Conservation (phyloP, 2,329 filamentous ascomycete species). For the Trichoderma pleuroti region DNA sequence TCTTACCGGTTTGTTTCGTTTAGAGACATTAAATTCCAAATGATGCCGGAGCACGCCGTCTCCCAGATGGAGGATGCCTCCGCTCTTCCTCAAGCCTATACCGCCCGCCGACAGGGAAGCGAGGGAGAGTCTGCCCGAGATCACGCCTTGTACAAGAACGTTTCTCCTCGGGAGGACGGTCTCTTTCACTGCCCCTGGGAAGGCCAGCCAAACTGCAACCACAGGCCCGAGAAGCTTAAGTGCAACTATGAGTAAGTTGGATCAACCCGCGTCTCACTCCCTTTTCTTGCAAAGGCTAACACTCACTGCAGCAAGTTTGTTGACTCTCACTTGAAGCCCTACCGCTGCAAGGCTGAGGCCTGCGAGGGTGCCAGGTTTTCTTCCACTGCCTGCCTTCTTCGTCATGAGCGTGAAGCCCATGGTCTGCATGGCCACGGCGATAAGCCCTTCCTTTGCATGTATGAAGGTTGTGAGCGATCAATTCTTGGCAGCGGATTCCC, state of each 20-base stretch:
- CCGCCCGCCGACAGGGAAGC: constrained; percentile 45
- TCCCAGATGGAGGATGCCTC: constrained; percentile 32
- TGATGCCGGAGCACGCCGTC: constrained; percentile 28
- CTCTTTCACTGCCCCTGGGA: constrained; percentile 92
- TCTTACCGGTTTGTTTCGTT: constrained; percentile 25
- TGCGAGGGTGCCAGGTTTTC: constrained; percentile 89
- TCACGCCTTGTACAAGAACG: constrained; percentile 69
- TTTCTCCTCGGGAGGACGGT: constrained; percentile 63
- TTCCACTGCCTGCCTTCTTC: constrained; percentile 88
- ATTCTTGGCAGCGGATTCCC: constrained; percentile 84
- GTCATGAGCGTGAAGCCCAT: constrained; percentile 93
- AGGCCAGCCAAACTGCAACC: constrained; percentile 68
- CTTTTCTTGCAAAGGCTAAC: background rate
- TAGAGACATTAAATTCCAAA: constrained; percentile 34
- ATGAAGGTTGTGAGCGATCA: constrained; percentile 81
- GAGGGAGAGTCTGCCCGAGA: constrained; percentile 59
- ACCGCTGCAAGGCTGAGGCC: constrained; percentile 81
- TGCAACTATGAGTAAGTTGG: constrained; percentile 92
- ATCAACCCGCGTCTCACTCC: background rate
- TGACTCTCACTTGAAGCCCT: constrained; percentile 94
- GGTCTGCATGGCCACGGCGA: constrained; percentile 93
- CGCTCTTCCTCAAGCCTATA: constrained; percentile 37
- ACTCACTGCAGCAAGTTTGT: constrained; percentile 74
- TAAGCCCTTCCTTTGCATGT: constrained; percentile 86
- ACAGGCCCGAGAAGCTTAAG: constrained; percentile 94